phyloP scores from a whole-genome alignment of 257 asterid genomes.

The Solanum tacnaense region DNA sequence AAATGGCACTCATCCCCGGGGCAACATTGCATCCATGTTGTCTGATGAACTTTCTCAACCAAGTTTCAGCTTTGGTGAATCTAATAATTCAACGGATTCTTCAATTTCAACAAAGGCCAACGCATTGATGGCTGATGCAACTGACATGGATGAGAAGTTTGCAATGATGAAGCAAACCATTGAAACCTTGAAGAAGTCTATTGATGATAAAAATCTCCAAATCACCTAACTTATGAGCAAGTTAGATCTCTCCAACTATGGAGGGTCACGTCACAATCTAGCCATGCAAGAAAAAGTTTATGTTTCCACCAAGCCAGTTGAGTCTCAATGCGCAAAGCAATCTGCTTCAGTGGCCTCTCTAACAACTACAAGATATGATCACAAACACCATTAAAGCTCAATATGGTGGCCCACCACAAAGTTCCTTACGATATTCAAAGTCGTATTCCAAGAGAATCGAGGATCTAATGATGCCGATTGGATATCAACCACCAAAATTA shows the following conservation, averaged over 20 bases:
- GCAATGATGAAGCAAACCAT: not conserved
- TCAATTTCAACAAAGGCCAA: not conserved
- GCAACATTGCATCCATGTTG: not conserved
- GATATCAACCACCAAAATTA: no score
- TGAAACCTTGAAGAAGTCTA: no score
- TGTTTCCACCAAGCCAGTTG: not conserved
- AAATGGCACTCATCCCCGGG: not conserved
- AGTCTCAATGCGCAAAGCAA: not conserved
- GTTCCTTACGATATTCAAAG: not conserved
- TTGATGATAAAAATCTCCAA: not conserved
- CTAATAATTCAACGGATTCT: not conserved
- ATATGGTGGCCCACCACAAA: not conserved
- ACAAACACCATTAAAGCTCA: not conserved
- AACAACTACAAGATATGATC: not conserved
- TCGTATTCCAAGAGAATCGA: not conserved
- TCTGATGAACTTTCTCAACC: not conserved
- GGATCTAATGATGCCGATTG: not conserved
- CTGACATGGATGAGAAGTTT: not conserved
- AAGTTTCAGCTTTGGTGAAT: not conserved
- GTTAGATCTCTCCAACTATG: not conserved
- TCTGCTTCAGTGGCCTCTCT: not conserved
- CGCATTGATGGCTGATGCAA: not conserved
- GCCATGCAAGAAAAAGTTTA: not conserved
- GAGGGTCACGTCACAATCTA: not conserved
- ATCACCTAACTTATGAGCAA: not conserved